These are phyloP conservation scores for Gorgonomyces haynaldii DNA, from an alignment of 192 early-diverging fungal species.

Conservation along the genomic window DNA sequence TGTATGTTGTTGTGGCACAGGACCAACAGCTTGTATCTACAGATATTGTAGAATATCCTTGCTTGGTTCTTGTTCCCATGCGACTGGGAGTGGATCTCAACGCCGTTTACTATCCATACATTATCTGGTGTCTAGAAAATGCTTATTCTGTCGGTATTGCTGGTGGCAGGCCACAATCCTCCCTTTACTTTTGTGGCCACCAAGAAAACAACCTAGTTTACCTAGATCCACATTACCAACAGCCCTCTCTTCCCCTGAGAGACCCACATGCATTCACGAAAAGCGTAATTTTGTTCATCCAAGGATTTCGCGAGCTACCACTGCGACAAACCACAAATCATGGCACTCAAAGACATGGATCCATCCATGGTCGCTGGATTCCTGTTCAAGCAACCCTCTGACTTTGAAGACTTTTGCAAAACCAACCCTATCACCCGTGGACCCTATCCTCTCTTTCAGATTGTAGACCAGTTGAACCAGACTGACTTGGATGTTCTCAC, in stretches of 20 bases:
- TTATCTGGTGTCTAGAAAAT: constrained; percentile 68
- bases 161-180: constrained; percentile 91
- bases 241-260: constrained; percentile 41
- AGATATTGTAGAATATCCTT: constrained; percentile 23
- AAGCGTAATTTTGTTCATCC: constrained; percentile 4
- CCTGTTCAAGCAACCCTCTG: constrained; percentile 58
- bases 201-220: constrained; percentile 76
- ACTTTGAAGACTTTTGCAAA: no score
- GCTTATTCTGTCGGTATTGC: constrained; percentile 81
- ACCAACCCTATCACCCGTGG: no score
- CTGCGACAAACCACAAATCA: constrained; percentile 59
- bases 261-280: constrained; percentile 18
- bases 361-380: constrained; percentile 93
- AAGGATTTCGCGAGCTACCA: constrained; percentile 73
- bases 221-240: constrained; percentile 83
- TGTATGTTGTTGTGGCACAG: constrained; percentile 63
- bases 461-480: no score
- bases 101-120: constrained; percentile 63
- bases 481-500: no score
- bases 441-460: no score
- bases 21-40: constrained; percentile 26
- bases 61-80: constrained; percentile 76
- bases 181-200: constrained; percentile 82
- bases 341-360: constrained; percentile 69
- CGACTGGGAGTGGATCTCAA: constrained; percentile 90